phyloP scores from a whole-genome alignment of 1,139 yeast genomes.

The Diutina siamensis region DNA sequence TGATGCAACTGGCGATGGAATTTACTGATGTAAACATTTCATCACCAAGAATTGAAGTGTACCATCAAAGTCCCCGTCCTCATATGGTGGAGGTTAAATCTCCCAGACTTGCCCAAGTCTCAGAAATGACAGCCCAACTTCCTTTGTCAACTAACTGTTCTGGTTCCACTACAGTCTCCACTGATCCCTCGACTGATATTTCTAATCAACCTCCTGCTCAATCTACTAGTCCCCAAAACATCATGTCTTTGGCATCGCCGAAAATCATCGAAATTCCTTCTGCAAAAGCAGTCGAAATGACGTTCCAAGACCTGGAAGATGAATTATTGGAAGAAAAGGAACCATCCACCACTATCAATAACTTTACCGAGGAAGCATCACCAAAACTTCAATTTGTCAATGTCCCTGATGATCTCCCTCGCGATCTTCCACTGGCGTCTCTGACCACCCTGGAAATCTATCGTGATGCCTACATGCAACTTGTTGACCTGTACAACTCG shows the following conservation, averaged over 20 bases:
- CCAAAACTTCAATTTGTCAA: neutral
- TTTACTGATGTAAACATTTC: neutral
- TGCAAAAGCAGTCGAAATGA: neutral
- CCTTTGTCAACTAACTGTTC: neutral
- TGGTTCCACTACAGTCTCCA: too few relatives aligned
- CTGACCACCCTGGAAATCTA: neutral
- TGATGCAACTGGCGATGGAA: neutral
- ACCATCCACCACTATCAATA: neutral
- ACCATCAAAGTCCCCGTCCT: neutral
- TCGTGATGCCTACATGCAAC: slow-evolving; percentile 4
- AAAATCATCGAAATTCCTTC: neutral
- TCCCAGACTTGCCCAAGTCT: neutral
- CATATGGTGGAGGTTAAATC: neutral
- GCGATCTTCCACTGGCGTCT: neutral
- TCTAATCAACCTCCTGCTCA: too few relatives aligned
- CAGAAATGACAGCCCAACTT: neutral
- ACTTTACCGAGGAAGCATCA: neutral
- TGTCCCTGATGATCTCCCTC: neutral
- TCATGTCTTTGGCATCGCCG: neutral
- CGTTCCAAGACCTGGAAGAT: neutral
- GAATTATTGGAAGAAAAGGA: neutral
- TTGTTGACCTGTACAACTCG: neutral
- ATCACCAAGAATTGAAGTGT: neutral
- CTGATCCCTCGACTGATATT: too few relatives aligned
- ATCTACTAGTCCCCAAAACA: too few relatives aligned